Evolutionary conservation across 805 yeast genomes (phyloP).

Genomic region (Myxozyma kluyveri): DNA sequence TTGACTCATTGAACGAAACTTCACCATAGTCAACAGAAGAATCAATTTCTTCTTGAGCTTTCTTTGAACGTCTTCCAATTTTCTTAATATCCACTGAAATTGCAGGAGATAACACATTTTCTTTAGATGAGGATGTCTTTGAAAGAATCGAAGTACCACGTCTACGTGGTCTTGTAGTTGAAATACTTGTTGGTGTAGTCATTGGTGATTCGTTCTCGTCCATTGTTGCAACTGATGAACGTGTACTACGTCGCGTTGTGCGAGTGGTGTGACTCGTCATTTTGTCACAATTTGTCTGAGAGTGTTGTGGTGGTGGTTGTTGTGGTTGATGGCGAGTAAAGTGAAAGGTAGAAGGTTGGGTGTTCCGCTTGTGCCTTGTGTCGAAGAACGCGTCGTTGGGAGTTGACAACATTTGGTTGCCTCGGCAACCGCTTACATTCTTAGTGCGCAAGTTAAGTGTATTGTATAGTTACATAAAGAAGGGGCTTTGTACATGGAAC

Average conservation of each 20-base stretch:
- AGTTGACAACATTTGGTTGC: too few species aligned
- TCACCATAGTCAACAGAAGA: not conserved
- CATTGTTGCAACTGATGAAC: conserved; percentile 7
- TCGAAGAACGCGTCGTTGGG: too few species aligned
- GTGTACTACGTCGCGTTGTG: conserved; percentile 6
- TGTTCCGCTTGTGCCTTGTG: too few species aligned
- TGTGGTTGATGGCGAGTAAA: too few species aligned
- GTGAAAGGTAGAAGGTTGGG: too few species aligned
- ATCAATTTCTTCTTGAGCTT: conserved; percentile 3
- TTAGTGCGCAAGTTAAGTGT: too few species aligned
- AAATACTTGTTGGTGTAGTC: not conserved
- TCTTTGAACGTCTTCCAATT: conserved; percentile 11
- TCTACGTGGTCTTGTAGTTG: not conserved
- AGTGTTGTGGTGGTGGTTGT: too few species aligned
- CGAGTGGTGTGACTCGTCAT: conserved; percentile 2
- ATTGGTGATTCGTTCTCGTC: conserved; percentile 3
- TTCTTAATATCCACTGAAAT: too few species aligned
- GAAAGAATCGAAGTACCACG: not conserved
- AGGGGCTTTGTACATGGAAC: too few species aligned
- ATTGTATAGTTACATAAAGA: too few species aligned
- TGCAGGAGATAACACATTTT: not conserved
- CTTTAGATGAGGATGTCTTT: not conserved
- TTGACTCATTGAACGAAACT: not conserved
- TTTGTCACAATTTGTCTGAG: too few species aligned
- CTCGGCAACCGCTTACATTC: too few species aligned